phyloP scores from a whole-genome alignment of 345 rosid genomes.

The Citropsis articulata region DNA sequence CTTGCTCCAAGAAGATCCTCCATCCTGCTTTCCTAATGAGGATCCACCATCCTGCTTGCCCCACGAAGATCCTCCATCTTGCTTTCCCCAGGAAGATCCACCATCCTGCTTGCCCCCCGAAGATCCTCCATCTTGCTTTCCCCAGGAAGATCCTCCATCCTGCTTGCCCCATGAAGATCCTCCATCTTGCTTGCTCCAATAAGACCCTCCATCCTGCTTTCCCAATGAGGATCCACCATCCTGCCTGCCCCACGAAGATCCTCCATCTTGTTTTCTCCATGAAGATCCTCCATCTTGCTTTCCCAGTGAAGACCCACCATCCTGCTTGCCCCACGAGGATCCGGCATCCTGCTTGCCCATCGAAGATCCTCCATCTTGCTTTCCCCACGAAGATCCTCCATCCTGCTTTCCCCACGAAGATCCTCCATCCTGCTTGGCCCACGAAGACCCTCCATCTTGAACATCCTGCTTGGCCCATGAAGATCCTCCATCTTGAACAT shows the following conservation, averaged over 20 bases:
- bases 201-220: not conserved
- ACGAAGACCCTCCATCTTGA: too few species aligned
- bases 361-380: constrained; percentile 9
- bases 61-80: constrained; percentile 13
- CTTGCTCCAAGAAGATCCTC: not conserved
- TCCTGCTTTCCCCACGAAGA: not conserved
- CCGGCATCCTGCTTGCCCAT: constrained; percentile 8
- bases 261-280: too few species aligned
- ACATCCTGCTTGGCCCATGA: not conserved
- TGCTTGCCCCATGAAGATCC: constrained; percentile 29
- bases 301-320: not conserved
- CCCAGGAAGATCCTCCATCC: constrained; percentile 17
- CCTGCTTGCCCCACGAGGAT: constrained; percentile 15
- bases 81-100: constrained; percentile 25
- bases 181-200: constrained; percentile 4
- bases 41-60: not conserved
- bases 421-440: too few species aligned
- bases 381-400: too few species aligned
- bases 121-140: constrained; percentile 11
- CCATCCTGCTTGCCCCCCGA: constrained; percentile 13
- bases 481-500: not conserved
- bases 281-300: too few species aligned
- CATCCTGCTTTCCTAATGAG: not conserved
- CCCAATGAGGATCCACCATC: not conserved
- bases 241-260: too few species aligned